Base-by-base conservation (phyloP, 805 yeast genomes). In the Ogataea dorogensis region DNA sequence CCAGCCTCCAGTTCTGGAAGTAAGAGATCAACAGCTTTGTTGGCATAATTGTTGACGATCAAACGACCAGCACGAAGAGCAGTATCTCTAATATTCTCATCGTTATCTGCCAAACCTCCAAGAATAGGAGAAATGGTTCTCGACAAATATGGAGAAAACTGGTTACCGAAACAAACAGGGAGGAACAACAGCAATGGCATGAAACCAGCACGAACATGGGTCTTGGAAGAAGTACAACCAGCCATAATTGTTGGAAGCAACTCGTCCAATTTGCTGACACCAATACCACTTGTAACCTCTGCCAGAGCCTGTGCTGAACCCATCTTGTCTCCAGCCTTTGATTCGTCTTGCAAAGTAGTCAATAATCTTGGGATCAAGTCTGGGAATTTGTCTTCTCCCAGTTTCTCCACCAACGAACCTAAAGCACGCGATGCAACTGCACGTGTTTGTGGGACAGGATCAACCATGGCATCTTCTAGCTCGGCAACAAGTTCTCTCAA, bases 221-320 rank as follows among this genome's bases (percentile, higher is more conserved):
- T 53, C 53, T 83, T 75, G n/a, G 79, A 54, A 26, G 78, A 75
- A 8, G 77, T 68, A 16, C 95, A 86, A 53, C 81, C 81, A 5
- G 75, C 64, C 51, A 93, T 70, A 44, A 93, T 82, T 1, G 70
- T 61, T 23, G 99, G 98, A 42, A 93, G 65, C 54, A 89, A 63
- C 54, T 88, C 97, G 49, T 93, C 98, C 56, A 93, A 72, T 53
- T 88, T 88, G 45, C 77, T 63, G 31, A 87, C 63, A 50, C 99
- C 98, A 36, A 93, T 73, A 46, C 98, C 98, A 52, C 86, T 81
- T 37, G 88, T 75, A 44, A 93, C 95, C 64, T 93, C 99, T 12
- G 96, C 77, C 38, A 93, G 73, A 2, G 96, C 98, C 67, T 93
- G 98, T 0, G 98, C 98, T 33, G 96, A 84, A 40, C 99, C 99